Base-by-base conservation (phyloP, 805 yeast species). In the Saccharomycopsis oosterbeekiorum region DNA sequence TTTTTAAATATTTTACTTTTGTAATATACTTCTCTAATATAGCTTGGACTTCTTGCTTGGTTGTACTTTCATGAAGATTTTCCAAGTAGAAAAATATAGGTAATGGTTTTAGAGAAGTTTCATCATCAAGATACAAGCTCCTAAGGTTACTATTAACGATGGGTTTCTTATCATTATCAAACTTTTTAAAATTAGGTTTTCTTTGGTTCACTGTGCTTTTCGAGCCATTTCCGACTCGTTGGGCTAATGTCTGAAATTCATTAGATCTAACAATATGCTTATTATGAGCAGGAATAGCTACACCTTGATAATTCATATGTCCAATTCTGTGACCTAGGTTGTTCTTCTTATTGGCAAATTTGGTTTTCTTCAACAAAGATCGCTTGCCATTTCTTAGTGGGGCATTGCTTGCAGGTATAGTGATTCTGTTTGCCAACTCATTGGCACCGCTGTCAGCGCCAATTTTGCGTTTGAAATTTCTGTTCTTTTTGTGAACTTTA, bases 1-100 rank as follows among this genome's bases (percentile, higher is more conserved):
- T 97, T 71, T 90, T 90, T 0, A 96, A 78, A 59, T 37, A 55
- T 19, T 55, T 55, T 10, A 55, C 58, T 40, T 55, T 55, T 8
- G 42, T 37, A 40, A 55, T 40, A 39, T 37, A 34, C 12, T 34
- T 24, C 17, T 55, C 58, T 10, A 55, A 24, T 24, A 55, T 24
- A 9, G 42, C 21, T 34, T n/a, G 17, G 1, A 55, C 50, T 17
- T 55, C 58, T 15, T 37, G 42, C 5, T 36, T 39, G 34, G 50
- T 37, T 34, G 58, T 55, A 9, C 26, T 19, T 37, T 43, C 47
- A 24, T 37, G 42, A 15, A 55, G 41, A 39, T 55, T 55, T 14
- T 55, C 37, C 29, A 55, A 39, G 19, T 37, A 37, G 29, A 55
- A 39, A 39, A 55, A 39, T 6, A 34, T 55, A 19, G 58, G 58